Evolutionary conservation across 2,329 filamentous ascomycete genomes (phyloP), one percentile per base, ranked within the genome.

Genomic region (Trichophyton rubrum): DNA sequence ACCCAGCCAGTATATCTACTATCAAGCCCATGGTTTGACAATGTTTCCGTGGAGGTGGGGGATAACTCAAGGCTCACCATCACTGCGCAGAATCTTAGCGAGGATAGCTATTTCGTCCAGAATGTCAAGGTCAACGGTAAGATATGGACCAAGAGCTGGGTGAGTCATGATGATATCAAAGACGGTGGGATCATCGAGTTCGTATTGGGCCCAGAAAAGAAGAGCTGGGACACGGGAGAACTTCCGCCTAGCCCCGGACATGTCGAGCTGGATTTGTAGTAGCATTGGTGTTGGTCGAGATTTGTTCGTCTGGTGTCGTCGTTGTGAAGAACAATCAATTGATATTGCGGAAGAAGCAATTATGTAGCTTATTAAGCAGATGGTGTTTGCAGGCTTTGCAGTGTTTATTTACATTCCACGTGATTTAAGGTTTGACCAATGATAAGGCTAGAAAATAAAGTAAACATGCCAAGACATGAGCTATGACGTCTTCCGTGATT

Each of bases 111-210:
- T 47, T 84, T 78, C 62, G 77, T 85, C 3, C 79, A 83, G 65
- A 74, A 73, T 1, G 71, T 84, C 1, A 78, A 70, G 60, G 77
- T 83, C 41, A 83, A 84, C 61, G 80, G 79, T 0, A 61, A 79
- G 59, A 1, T 60, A 0, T 83, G 80, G 81, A 65, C 71, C 0
- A 77, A 75, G 70, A 83, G 80, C 59, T 83, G 81, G 81, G 73
- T 84, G 17, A 73, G 77, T 60, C 80, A 83, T 67, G 73, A 76
- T 0, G 78, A 83, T 66, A 56, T 71, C 27, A 70, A 67, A 70
- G 66, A 74, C 22, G 78, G 77, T 0, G 78, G 78, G 0, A 72
- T 68, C 8, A 72, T 82, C 30, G 76, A 81, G 66, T 82, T 82
- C 67, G 71, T 72, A 24, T 63, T 80, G 15, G 69, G 67, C 0